phyloP scores from a whole-genome alignment of 73 alveolate species.

The Tetrahymena thermophila region DNA sequence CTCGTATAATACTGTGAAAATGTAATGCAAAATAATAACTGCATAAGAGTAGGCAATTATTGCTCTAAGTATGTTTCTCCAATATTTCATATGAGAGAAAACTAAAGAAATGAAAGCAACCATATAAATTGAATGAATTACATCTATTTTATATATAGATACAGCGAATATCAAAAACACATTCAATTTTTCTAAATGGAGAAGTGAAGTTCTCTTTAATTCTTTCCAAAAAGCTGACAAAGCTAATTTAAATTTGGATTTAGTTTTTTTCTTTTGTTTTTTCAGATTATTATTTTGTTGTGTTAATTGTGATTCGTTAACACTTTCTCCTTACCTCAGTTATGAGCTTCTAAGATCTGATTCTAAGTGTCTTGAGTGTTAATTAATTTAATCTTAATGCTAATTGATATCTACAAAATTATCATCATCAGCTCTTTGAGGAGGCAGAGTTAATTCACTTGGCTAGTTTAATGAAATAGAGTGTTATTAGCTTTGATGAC shows the following conservation, averaged over 20 bases:
- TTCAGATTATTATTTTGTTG: neutral
- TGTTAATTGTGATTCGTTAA: neutral
- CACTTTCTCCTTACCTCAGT: neutral
- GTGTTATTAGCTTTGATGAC: neutral
- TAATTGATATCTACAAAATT: neutral
- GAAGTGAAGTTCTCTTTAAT: neutral
- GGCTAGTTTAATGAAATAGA: neutral
- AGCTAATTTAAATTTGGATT: neutral
- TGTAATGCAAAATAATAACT: neutral
- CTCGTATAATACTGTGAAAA: neutral
- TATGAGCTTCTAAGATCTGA: neutral
- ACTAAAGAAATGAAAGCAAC: neutral
- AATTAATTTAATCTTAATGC: neutral
- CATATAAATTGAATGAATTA: neutral
- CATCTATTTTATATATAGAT: neutral
- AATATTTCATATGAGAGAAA: neutral
- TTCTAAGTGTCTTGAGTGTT: neutral
- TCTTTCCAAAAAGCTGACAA: neutral
- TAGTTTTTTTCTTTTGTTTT: neutral
- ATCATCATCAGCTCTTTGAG: neutral
- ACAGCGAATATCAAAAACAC: neutral
- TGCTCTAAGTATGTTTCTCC: neutral
- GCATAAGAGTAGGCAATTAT: neutral
- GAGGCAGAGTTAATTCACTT: neutral
- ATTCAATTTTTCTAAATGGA: neutral